These are phyloP conservation scores for Symmetrospora coprosmae DNA, from an alignment of 768 basidiomycete species.

Conservation along the genomic window DNA sequence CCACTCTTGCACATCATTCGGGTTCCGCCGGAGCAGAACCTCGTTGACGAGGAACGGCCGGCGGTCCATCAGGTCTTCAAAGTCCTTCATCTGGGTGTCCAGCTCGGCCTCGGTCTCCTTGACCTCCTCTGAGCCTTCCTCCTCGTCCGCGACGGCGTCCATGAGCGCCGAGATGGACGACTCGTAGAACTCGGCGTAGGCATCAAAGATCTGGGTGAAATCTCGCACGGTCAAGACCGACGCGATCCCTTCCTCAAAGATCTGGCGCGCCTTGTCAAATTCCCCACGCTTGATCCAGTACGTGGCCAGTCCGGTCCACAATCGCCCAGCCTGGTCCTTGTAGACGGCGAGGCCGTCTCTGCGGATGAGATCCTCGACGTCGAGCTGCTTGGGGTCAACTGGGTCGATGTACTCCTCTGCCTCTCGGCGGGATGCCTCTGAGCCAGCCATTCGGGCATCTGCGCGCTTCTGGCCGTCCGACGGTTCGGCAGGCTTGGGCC, in stretches of 20 bases:
- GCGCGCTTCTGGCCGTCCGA: slow-evolving; percentile 38
- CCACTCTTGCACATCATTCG: slow-evolving; percentile 98
- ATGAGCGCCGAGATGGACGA: slow-evolving; percentile 76
- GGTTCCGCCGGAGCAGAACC: slow-evolving; percentile 79
- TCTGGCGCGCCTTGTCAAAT: slow-evolving; percentile 50
- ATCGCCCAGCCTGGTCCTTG: slow-evolving; percentile 86
- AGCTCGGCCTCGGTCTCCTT: slow-evolving; percentile 56
- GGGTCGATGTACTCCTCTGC: slow-evolving; percentile 46
- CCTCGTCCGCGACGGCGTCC: slow-evolving; percentile 70
- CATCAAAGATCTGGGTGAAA: slow-evolving; percentile 95
- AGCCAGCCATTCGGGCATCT: slow-evolving; percentile 39
- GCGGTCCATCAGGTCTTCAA: slow-evolving; percentile 86
- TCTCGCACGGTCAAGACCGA: slow-evolving; percentile 82
- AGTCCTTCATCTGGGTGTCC: slow-evolving; percentile 75
- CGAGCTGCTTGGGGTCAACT: slow-evolving; percentile 51
- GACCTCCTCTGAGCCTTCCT: slow-evolving; percentile 53
- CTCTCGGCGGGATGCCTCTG: slow-evolving; percentile 39
- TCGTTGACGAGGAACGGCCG: slow-evolving; percentile 93
- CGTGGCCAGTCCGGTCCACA: slow-evolving; percentile 92
- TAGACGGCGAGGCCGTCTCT: slow-evolving; percentile 77
- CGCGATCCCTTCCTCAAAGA: slow-evolving; percentile 74
- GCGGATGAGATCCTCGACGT: slow-evolving; percentile 70
- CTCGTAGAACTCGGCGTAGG: slow-evolving; percentile 87
- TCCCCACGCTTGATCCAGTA: slow-evolving; percentile 98
- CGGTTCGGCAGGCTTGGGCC: slow-evolving; percentile 43